Evolutionary conservation across 2,329 filamentous ascomycete genomes (phyloP), one percentile per base, ranked within the genome.

Genomic region (Cladosporium sp.): DNA sequence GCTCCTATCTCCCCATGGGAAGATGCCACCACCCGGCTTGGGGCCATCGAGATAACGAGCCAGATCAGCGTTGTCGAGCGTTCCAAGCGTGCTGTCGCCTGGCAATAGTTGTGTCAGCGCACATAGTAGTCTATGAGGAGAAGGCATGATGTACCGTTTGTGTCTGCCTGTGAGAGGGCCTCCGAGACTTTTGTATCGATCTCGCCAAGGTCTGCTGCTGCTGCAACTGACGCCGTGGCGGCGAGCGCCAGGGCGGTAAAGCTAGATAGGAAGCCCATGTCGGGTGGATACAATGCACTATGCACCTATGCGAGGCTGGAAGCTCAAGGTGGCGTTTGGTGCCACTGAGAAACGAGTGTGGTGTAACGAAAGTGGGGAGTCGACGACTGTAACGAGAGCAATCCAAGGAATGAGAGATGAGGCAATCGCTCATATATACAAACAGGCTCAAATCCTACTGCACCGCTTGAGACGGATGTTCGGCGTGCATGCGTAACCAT

Each of bases 21-120:
- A 65, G 1, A 63, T 47, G 20, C 60, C 50, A 28, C 61, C 61
- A 15, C 55, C 54, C 3, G 60, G 62, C 25, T 63, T 63, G 19
- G 63, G 61, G 25, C 62, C 64, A 45, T 64, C 51, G 12, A 66
- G 54, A 49, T 62, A 69, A n/a, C 60, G 55, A 15, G 59, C 45
- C n/a, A 66, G 57, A 3, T 30, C 52, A 20, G 62, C 60, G 42
- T 57, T 60, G 14, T 62, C 54, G 30, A 64, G 38, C 11, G 57
- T 63, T 30, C 66, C 66, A 28, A 66, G 60, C 25, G 60, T 40
- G 55, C 61, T 63, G 15, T 43, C 47, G 40, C 61, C 61, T 63
- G 51, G 30, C 38, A 67, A 58, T 65, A 59, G 51, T 76, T 75
- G 64, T 70, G 67, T 55, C 68, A 72, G 42, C n/a, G 43, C 34